Evolutionary conservation across 177 flowering plant genomes (phyloP).

Genomic region (Telopea speciosissima): DNA sequence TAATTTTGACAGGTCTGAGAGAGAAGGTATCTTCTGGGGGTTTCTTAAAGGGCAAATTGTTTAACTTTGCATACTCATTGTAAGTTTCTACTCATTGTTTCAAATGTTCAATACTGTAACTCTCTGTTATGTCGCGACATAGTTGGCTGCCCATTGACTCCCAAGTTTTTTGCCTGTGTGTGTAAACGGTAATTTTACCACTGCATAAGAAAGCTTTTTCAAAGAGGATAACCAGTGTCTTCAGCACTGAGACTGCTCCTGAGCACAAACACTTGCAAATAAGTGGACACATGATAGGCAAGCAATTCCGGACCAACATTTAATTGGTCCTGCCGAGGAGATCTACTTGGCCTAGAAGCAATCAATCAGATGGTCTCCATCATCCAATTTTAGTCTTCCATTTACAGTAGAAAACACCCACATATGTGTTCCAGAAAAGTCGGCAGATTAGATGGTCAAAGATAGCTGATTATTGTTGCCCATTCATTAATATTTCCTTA

Average conservation of each 20-base stretch:
- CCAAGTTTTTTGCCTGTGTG: too few species aligned
- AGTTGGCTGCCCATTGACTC: not conserved
- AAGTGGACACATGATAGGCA: not conserved
- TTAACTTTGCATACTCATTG: slow-evolving; percentile 58
- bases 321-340: not conserved
- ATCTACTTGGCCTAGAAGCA: not conserved
- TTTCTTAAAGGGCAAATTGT: slow-evolving; percentile 46
- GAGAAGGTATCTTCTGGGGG: slow-evolving; percentile 77
- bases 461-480: not conserved
- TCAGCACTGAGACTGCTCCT: not conserved
- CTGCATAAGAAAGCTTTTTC: not conserved
- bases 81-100: slow-evolving; percentile 15
- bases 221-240: not conserved
- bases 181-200: too few species aligned
- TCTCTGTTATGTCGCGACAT: not conserved
- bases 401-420: not conserved
- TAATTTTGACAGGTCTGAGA: slow-evolving; percentile 53
- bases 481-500: not conserved
- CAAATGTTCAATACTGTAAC: not conserved
- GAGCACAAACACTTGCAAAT: not conserved
- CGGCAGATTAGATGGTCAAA: not conserved
- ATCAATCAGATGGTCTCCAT: not conserved
- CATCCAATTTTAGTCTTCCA: not conserved
- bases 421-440: not conserved
- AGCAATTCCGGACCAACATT: not conserved